Base-by-base conservation (phyloP, 2,329 filamentous ascomycete genomes). In the Ceratocystiopsis sp. region DNA sequence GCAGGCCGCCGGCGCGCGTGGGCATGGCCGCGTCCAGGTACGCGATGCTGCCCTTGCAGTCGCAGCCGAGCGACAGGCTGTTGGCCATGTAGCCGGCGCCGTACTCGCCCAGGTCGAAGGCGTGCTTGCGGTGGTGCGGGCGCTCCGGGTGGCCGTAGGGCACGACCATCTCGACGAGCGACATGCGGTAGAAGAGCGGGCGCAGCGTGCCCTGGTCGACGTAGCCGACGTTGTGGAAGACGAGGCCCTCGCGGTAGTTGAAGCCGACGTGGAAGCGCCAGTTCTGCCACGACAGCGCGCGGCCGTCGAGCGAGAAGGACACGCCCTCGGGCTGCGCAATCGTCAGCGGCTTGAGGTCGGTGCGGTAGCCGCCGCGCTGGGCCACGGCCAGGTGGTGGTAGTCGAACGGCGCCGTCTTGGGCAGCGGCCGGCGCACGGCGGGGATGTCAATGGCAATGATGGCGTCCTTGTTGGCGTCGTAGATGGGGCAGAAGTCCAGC, bases 201-300 rank as follows among this genome's bases (percentile, higher is more conserved):
- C 87, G 71, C 33, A 79, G 67, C 37, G 65, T 79, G 38, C 84
- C 78, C 59, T 84, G 83, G 61, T 95, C 87, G 52, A 85, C 87
- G 63, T 81, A 93, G 3, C 78, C 83, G 56, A 94, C 86, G 62
- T 94, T 85, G 60, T 83, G 91, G 8, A 95, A 67, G 2, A 94
- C 82, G 51, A 94, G 80, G 18, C 87, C 87, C 61, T 95, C 87
- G 21, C 84, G 75, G 64, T 94, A 91, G 67, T 93, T 94, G 72
- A 94, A 95, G 19, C 87, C 87, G 46, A 95, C 75, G 58, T 94
- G 87, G 50, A 94, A 75, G 53, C 75, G 89, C 82, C 85, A 95
- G 57, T 93, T 93, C 60, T 93, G 86, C 87, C 87, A 94, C 50
- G 77, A 75, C 41, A 94, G 70, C 38, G 74, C 73, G 12, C 84